These are phyloP conservation scores for Pulveroboletus sp. DNA, from an alignment of 768 basidiomycete genomes.

Conservation along the genomic window DNA sequence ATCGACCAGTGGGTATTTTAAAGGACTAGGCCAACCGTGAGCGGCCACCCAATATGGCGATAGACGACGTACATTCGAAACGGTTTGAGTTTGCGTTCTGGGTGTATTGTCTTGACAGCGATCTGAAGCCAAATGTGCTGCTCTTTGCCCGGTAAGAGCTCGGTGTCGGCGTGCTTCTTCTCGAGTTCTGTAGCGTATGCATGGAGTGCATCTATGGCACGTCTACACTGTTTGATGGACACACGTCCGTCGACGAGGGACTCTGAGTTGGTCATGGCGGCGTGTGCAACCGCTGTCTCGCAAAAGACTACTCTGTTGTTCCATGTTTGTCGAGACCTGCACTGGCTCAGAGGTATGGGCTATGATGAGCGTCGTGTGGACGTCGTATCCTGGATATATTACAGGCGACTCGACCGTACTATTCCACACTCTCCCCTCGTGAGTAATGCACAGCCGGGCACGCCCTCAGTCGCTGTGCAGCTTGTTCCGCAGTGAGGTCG, in stretches of 20 bases:
- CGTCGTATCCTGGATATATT: too few relatives aligned
- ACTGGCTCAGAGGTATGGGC: neutral
- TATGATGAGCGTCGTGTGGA: too few relatives aligned
- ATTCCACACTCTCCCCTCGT: neutral
- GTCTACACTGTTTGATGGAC: conserved; percentile 64
- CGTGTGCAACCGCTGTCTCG: too few relatives aligned
- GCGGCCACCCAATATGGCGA: neutral
- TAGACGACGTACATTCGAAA: conserved; percentile 64
- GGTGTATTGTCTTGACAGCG: conserved; percentile 76
- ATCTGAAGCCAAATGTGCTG: conserved; percentile 88
- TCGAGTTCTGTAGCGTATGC: conserved; percentile 62
- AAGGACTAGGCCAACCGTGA: conserved; percentile 39
- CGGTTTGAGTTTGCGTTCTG: conserved; percentile 75
- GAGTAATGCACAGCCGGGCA: conserved; percentile 59
- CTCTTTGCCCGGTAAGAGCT: conserved; percentile 74
- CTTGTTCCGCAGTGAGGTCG: conserved; percentile 86
- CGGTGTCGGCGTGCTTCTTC: conserved; percentile 60
- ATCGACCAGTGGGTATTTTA: conserved; percentile 79
- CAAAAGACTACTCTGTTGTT: conserved; percentile 6
- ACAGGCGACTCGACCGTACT: neutral
- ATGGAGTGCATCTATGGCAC: conserved; percentile 76
- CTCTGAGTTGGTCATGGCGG: conserved; percentile 41
- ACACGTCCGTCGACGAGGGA: conserved; percentile 72
- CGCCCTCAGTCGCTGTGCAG: conserved; percentile 58
- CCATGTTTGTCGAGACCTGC: conserved; percentile 10